Conservation (phyloP, 805 yeast genomes). For the Ogataea philodendri region DNA sequence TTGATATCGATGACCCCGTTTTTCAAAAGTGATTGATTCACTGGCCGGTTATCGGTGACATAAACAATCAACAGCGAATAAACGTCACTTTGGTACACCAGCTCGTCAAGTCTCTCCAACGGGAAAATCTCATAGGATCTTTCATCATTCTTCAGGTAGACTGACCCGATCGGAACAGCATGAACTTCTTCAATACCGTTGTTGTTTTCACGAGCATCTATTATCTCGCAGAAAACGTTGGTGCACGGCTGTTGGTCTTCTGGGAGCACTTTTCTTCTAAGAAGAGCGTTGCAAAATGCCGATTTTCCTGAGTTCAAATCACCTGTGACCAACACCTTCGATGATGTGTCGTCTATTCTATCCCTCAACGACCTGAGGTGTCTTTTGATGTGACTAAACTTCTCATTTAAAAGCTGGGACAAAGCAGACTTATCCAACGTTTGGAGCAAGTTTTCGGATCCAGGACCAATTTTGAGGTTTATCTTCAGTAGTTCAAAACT, state of each 20-base stretch:
- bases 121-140: conserved; percentile 59
- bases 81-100: conserved; percentile 72
- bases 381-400: conserved; percentile 58
- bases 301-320: conserved; percentile 97
- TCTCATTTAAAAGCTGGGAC: conserved; percentile 66
- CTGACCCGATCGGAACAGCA: conserved; percentile 65
- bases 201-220: conserved; percentile 72
- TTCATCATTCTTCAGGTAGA: conserved; percentile 55
- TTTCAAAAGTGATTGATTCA: conserved; percentile 66
- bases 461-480: conserved; percentile 55
- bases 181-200: conserved; percentile 84
- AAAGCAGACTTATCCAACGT: conserved; percentile 66
- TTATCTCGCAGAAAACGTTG: conserved; percentile 90
- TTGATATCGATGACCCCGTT: conserved; percentile 93
- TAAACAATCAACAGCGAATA: conserved; percentile 78
- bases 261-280: conserved; percentile 76
- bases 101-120: conserved; percentile 56
- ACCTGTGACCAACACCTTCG: conserved; percentile 95
- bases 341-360: conserved; percentile 85
- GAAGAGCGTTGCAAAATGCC: conserved; percentile 87
- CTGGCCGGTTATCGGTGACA: conserved; percentile 69
- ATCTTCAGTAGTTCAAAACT: conserved; percentile 63
- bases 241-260: conserved; percentile 99
- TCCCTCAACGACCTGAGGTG: conserved; percentile 73
- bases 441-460: conserved; percentile 44